Conservation (phyloP, 345 rosid species). For the Rhizophora mangle region DNA sequence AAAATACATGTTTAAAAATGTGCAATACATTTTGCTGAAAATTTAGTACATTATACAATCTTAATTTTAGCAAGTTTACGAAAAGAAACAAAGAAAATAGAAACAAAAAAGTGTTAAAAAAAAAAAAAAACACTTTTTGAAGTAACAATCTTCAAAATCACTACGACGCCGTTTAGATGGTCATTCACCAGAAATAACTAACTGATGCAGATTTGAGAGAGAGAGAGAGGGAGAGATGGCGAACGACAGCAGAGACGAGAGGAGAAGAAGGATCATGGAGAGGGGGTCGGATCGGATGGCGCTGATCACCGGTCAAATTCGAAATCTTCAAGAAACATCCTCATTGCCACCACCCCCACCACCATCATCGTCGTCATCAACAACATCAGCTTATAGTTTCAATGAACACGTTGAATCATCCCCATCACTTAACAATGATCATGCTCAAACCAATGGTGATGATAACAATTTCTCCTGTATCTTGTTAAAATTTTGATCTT, state of each 20-base stretch:
- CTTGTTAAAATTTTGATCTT: neutral
- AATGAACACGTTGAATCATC: constrained; percentile 3
- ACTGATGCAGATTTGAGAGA: neutral
- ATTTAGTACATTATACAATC: too few species aligned
- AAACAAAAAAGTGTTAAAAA: neutral
- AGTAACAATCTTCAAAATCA: too few species aligned
- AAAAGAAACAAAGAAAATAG: too few species aligned
- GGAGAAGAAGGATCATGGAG: constrained; percentile 49
- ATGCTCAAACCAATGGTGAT: constrained; percentile 5
- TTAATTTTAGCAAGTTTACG: too few species aligned
- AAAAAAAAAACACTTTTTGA: neutral
- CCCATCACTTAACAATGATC: constrained; percentile 4
- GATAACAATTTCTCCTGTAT: neutral
- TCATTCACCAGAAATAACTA: constrained; percentile 5
- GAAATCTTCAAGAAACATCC: constrained; percentile 2
- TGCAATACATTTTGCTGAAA: too few species aligned
- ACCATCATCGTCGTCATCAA: neutral
- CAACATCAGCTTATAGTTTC: neutral
- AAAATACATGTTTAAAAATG: too few species aligned
- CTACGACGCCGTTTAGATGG: neutral
- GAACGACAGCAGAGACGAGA: constrained; percentile 31
- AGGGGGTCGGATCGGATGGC: constrained; percentile 56
- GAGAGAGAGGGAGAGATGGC: constrained; percentile 7
- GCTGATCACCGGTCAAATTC: constrained; percentile 48
- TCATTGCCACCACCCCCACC: constrained; percentile 8